Evolutionary conservation across 257 asterid species (phyloP), one percentile per base, ranked within the genome.

Genomic region (Rhazya stricta): DNA sequence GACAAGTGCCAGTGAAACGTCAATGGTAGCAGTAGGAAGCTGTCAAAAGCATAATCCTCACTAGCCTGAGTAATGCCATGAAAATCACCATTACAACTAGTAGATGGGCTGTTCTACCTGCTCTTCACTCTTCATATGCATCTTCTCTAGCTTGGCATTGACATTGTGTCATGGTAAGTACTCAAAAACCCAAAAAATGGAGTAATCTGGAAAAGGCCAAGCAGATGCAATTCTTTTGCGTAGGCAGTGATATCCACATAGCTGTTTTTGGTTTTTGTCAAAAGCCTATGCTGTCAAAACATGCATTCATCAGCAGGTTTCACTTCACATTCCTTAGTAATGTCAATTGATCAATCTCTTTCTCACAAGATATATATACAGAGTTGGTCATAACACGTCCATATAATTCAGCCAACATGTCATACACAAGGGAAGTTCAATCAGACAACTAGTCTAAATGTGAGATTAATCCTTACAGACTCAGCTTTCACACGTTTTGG

Each of bases 401-500:
- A 30, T 18, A 30, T 25, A 34, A 45, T 69, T 69, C 39, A 29
- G 85, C 21, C 27, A 16, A 2, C 53, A 9, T 3, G n/a, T 27
- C 10, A 13, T n/a, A 13, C 3, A 45, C 9, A 12, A 10, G 54
- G 67, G 37, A 68, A 54, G 65, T n/a, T n/a, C 42, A 9, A 71
- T 71, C 43, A 71, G 58, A 88, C 63, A 70, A 93, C 76, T 57
- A 78, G 83, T 80, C 98, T 86, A 83, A 94, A 94, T 1, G 98
- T 94, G 79, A 94, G 97, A 81, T 94, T 94, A 70, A 94, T 91
- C 46, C 97, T 85, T 30, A 69, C 75, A 0, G 92, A 85, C 45
- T 79, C 89, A 1, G 96, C 97, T 84, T 92, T 94, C 15, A 63
- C 88, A 4, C 97, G 98, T 79, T 90, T 94, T 46, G 98, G 98